These are phyloP conservation scores for Limtongia smithiae DNA, from an alignment of 805 yeast genomes.

Conservation along the genomic window DNA sequence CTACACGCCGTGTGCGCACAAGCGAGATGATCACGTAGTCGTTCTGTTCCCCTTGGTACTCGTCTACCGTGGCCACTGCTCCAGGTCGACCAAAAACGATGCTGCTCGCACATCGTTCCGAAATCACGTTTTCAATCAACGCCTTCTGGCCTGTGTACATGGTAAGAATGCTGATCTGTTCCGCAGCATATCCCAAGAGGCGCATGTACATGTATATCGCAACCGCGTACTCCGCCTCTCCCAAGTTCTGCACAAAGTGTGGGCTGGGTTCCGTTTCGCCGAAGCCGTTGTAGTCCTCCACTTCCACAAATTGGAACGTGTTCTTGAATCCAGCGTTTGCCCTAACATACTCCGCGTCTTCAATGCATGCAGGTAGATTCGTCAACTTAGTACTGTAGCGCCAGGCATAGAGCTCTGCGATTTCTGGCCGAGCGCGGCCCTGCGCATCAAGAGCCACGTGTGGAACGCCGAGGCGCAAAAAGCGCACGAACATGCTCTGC, in stretches of 20 bases:
- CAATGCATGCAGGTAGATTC: conserved; percentile 11
- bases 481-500: conserved; percentile 34
- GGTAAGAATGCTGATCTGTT: conserved; percentile 44
- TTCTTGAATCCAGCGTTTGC: conserved; percentile 42
- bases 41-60: conserved; percentile 34
- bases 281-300: conserved; percentile 35
- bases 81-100: conserved; percentile 36
- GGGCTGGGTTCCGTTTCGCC: conserved; percentile 36
- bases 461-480: conserved; percentile 32
- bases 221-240: conserved; percentile 50
- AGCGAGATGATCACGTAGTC: conserved; percentile 40
- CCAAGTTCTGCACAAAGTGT: conserved; percentile 40
- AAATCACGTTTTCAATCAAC: conserved; percentile 44
- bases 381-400: conserved; percentile 17
- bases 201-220: conserved; percentile 47
- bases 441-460: conserved; percentile 29
- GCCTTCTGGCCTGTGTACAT: conserved; percentile 42
- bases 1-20: conserved; percentile 36
- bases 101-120: conserved; percentile 33
- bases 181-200: conserved; percentile 43
- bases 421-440: conserved; percentile 32
- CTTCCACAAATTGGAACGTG: conserved; percentile 37
- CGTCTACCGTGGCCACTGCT: conserved; percentile 35
- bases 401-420: conserved; percentile 32
- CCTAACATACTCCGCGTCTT: conserved; percentile 11